Evolutionary conservation across 495 filamentous ascomycete genomes (phyloP), one percentile per base, ranked within the genome.

Genomic region (Talaromyces ruber): DNA sequence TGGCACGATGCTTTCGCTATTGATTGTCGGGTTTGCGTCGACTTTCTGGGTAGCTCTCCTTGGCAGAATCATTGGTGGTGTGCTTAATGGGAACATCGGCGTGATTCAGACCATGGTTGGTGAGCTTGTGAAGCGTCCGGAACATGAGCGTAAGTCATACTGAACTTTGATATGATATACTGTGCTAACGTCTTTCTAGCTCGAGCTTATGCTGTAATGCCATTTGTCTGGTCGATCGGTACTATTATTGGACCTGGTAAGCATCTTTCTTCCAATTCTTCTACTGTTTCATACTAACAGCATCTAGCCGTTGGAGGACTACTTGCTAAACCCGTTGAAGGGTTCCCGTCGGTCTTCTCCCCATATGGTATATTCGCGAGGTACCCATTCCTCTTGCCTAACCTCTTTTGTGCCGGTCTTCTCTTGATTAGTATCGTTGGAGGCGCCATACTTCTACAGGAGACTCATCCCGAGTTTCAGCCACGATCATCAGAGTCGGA

Each of bases 21-120:
- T 96, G 26, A 75, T 93, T 54, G 90, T 96, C 11, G 92, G 92
- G n/a, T 84, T 96, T 64, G 84, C 92, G 9, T 74, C 83, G 29
- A 94, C 88, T 66, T 86, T 93, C 65, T 90, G 89, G 87, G 70
- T 89, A 52, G 92, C 91, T 6, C 73, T 96, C 45, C 61, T 80
- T 37, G 92, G 90, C 16, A 79, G 92, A 62, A 81, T 84, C n/a
- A 72, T 95, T 6, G 91, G 89, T 12, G 92, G 92, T 24, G 73
- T 88, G 4, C 75, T 97, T 47, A 96, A 96, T 76, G 91, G 91
- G 47, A 95, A 95, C 65, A 87, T 93, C 67, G 91, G 87, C 9
- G 90, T 95, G 32, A 91, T 95, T 62, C 90, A 93, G 71, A 93
- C 90, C n/a, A 93, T 93, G 89, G 90, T 95, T 24, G 90, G 87